phyloP scores from a whole-genome alignment of 2,329 filamentous ascomycete species.

The Epichloe festucae region DNA sequence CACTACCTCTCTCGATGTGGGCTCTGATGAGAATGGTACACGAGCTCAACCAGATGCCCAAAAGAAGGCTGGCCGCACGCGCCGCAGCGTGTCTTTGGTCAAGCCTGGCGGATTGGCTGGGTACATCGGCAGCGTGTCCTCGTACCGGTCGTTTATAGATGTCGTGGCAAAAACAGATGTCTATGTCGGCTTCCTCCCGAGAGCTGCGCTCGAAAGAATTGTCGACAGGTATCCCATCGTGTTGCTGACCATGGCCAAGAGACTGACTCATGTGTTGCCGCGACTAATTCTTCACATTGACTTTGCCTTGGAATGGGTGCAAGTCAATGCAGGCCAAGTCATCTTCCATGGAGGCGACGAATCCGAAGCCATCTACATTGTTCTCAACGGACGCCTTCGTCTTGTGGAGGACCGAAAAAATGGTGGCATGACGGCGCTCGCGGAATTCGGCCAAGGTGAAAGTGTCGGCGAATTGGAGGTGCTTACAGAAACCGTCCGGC shows the following conservation, averaged over 20 bases:
- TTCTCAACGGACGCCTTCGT: slow-evolving; percentile 82
- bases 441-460: slow-evolving; percentile 92
- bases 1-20: slow-evolving; percentile 10
- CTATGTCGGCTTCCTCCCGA: slow-evolving; percentile 88
- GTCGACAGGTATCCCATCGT: slow-evolving; percentile 89
- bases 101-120: slow-evolving; percentile 91
- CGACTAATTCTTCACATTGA: slow-evolving; percentile 90
- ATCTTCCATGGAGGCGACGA: slow-evolving; percentile 90
- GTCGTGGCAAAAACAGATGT: slow-evolving; percentile 97
- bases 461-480: slow-evolving; percentile 96
- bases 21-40: neutral
- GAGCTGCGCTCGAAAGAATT: slow-evolving; percentile 75
- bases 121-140: slow-evolving; percentile 88
- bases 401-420: slow-evolving; percentile 71
- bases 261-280: slow-evolving; percentile 78
- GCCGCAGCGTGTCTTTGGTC: slow-evolving; percentile 72
- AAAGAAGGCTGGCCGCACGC: slow-evolving; percentile 28
- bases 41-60: slow-evolving; percentile 8
- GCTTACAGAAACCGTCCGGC: slow-evolving; percentile 82
- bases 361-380: slow-evolving; percentile 96
- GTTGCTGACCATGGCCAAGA: slow-evolving; percentile 88
- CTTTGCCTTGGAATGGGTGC: slow-evolving; percentile 96
- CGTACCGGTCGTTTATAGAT: slow-evolving; percentile 90
- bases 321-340: slow-evolving; percentile 88
- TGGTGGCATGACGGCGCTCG: slow-evolving; percentile 72